Conservation (phyloP, 2,329 filamentous ascomycete species). For the Paracamarosporium sp. region DNA sequence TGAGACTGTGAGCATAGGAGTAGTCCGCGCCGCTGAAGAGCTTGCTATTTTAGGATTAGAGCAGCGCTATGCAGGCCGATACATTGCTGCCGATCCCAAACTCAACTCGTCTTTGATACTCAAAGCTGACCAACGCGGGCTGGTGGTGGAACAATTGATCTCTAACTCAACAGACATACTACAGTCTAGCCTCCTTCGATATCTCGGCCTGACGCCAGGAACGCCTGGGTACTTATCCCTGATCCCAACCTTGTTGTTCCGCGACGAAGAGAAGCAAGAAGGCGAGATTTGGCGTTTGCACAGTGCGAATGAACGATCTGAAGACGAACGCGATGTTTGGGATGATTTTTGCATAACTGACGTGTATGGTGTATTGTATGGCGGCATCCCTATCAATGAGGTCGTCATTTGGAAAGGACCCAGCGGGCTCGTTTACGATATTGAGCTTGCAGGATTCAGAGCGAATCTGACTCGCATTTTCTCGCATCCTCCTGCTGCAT, state of each 20-base stretch:
- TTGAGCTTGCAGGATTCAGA: slow-evolving; percentile 44
- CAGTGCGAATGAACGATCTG: slow-evolving; percentile 18
- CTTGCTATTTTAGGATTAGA: slow-evolving; percentile 33
- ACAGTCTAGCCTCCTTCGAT: slow-evolving; percentile 2
- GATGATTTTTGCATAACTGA: slow-evolving; percentile 47
- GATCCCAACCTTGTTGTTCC: slow-evolving; percentile 35
- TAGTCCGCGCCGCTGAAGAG: slow-evolving; percentile 44
- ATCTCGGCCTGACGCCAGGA: neutral
- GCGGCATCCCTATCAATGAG: slow-evolving; percentile 41
- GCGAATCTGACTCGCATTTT: slow-evolving; percentile 29
- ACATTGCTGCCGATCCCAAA: slow-evolving; percentile 17
- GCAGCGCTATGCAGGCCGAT: slow-evolving; percentile 37
- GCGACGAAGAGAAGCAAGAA: slow-evolving; percentile 27
- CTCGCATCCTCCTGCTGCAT: neutral
- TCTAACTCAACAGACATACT: slow-evolving; percentile 39
- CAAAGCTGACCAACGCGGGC: slow-evolving; percentile 33
- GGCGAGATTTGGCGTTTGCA: slow-evolving; percentile 47
- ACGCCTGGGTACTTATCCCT: slow-evolving; percentile 24
- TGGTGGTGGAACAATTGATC: slow-evolving; percentile 34
- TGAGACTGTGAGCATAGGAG: slow-evolving; percentile 34
- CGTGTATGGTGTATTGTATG: slow-evolving; percentile 41
- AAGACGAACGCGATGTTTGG: slow-evolving; percentile 24
- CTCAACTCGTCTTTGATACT: slow-evolving; percentile 38
- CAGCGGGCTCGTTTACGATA: slow-evolving; percentile 18
- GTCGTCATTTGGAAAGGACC: slow-evolving; percentile 44